A percentile compares a stretch with the other conserved stretches of the same genome.
Evolutionary conservation across 1,139 yeast genomes (phyloP).

Genomic region (Magnusiomyces paraingens): DNA sequence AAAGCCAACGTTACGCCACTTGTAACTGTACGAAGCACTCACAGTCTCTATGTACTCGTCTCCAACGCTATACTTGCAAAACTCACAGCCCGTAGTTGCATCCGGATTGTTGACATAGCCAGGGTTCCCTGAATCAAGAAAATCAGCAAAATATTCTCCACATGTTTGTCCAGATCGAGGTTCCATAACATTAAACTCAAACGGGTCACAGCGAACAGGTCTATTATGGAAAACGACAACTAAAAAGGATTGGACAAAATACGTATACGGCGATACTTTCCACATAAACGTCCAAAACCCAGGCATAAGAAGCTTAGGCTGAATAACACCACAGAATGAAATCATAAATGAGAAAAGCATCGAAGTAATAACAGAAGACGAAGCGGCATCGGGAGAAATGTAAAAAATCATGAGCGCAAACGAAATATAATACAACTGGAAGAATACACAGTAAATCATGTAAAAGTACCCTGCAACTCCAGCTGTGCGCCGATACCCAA

Average conservation of each 20-base stretch:
- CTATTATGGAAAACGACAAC: slow-evolving; percentile 41
- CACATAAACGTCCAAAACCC: slow-evolving; percentile 57
- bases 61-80: slow-evolving; percentile 42
- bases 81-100: slow-evolving; percentile 41
- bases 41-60: slow-evolving; percentile 40
- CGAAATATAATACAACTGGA: slow-evolving; percentile 41
- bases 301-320: slow-evolving; percentile 43
- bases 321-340: slow-evolving; percentile 56
- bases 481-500: slow-evolving; percentile 36
- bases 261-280: slow-evolving; percentile 49
- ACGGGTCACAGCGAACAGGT: slow-evolving; percentile 39
- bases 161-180: slow-evolving; percentile 50
- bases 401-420: slow-evolving; percentile 45
- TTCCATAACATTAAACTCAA: slow-evolving; percentile 43
- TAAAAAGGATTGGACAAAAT: slow-evolving; percentile 44
- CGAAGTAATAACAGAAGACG: slow-evolving; percentile 44
- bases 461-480: slow-evolving; percentile 42
- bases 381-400: slow-evolving; percentile 41
- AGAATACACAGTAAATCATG: slow-evolving; percentile 39
- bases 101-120: slow-evolving; percentile 42
- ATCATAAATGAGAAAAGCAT: slow-evolving; percentile 43
- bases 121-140: slow-evolving; percentile 28
- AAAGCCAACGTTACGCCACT: slow-evolving; percentile 66
- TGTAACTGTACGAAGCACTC: slow-evolving; percentile 38
- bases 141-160: slow-evolving; percentile 37